phyloP scores from a whole-genome alignment of 2,329 filamentous ascomycete genomes.

The Trichoderma citrinoviride region DNA sequence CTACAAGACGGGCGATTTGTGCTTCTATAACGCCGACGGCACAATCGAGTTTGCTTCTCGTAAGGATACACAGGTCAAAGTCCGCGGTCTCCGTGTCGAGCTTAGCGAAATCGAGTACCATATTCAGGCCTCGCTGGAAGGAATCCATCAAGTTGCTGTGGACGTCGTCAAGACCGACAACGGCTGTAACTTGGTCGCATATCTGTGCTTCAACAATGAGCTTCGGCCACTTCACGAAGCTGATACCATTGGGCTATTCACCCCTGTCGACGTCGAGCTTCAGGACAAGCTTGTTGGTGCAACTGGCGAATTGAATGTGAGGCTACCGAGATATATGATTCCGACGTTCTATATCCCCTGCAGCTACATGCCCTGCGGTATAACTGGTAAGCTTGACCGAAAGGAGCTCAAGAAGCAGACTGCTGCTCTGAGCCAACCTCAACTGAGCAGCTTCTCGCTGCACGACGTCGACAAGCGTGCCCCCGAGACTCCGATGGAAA shows the following conservation, averaged over 20 bases:
- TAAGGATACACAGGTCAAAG: constrained; percentile 6
- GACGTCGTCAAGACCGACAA: constrained; percentile 1
- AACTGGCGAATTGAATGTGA: constrained; percentile 9
- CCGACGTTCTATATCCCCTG: constrained; percentile 26
- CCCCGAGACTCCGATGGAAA: constrained; percentile 1
- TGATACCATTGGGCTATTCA: constrained; percentile 20
- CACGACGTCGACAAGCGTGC: neutral
- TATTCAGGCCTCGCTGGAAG: neutral
- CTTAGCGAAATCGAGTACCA: constrained; percentile 22
- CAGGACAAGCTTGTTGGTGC: constrained; percentile 24
- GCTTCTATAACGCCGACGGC: constrained; percentile 9
- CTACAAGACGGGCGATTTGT: constrained; percentile 17
- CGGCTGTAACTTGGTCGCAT: neutral
- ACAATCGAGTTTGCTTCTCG: constrained; percentile 15
- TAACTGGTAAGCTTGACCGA: constrained; percentile 24
- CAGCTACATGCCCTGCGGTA: constrained; percentile 23
- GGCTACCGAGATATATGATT: constrained; percentile 26
- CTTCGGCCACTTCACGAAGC: neutral
- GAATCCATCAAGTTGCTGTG: constrained; percentile 10
- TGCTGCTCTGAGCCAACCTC: neutral
- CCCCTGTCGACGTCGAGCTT: constrained; percentile 1
- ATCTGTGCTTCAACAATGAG: constrained; percentile 16
- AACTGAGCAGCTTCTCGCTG: constrained; percentile 2
- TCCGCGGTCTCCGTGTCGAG: constrained; percentile 1
- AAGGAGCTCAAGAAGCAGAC: neutral